phyloP scores from a whole-genome alignment of 208 protist genomes.

The Acanthamoeba culbertsoni region DNA sequence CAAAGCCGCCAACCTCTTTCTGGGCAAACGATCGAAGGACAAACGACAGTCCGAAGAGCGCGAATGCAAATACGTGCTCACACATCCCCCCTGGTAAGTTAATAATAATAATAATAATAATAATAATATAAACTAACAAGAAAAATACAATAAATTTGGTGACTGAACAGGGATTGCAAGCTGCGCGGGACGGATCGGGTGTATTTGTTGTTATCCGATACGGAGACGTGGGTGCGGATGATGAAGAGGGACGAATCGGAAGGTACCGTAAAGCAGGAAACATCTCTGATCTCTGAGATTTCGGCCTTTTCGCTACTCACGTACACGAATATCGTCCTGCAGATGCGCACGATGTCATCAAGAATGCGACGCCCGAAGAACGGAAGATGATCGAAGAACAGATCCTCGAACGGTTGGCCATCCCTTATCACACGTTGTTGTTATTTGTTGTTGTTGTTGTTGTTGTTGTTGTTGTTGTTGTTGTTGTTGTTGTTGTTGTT shows the following conservation, averaged over 20 bases:
- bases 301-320: neutral
- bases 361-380: neutral
- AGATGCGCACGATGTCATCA: neutral
- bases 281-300: neutral
- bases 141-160: neutral
- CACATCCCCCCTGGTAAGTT: constrained; percentile 25
- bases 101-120: neutral
- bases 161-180: neutral
- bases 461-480: neutral
- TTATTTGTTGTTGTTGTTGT: no score
- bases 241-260: neutral
- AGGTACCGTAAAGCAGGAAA: neutral
- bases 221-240: neutral
- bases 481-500: neutral
- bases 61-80: constrained; percentile 27
- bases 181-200: neutral
- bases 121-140: neutral
- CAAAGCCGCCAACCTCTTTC: neutral
- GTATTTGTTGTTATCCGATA: neutral
- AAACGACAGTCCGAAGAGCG: neutral
- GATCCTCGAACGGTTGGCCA: neutral
- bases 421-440: neutral
- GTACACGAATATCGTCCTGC: neutral
- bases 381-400: constrained; percentile 18
- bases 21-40: neutral